Evolutionary conservation across 768 basidiomycete species (phyloP).

Genomic region (Amanita brunnescens): DNA sequence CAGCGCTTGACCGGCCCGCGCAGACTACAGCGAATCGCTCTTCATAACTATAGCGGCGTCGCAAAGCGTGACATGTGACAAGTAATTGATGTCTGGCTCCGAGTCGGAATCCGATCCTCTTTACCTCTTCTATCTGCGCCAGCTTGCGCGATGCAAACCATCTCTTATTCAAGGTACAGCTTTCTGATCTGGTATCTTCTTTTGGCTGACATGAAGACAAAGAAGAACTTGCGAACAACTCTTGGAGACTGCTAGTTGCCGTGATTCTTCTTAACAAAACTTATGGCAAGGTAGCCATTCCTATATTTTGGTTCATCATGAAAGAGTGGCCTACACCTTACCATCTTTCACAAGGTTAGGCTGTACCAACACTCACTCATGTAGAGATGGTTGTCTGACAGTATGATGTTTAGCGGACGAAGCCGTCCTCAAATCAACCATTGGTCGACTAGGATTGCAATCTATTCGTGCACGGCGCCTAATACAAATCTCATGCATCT

Average conservation of each 20-base stretch:
- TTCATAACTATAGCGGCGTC: too few species aligned
- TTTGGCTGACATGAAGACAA: constrained; percentile 16
- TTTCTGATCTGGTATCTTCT: too few species aligned
- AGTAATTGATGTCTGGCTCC: too few species aligned
- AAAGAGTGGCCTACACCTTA: constrained; percentile 49
- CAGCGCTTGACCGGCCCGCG: too few species aligned
- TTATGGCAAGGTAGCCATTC: constrained; percentile 51
- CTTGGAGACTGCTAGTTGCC: constrained; percentile 65
- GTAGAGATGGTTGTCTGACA: not conserved
- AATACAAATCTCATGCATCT: not conserved
- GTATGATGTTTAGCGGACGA: not conserved
- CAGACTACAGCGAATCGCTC: too few species aligned
- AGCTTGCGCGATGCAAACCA: not conserved
- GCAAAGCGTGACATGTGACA: too few species aligned
- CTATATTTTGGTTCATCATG: constrained; percentile 53
- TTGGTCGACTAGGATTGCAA: not conserved
- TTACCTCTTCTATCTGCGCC: constrained; percentile 19
- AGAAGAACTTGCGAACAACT: constrained; percentile 47
- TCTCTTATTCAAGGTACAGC: not conserved
- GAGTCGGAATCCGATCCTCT: constrained; percentile 20
- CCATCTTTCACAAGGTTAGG: constrained; percentile 44
- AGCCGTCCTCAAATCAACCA: not conserved
- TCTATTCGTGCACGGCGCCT: not conserved
- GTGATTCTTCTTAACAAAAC: constrained; percentile 68
- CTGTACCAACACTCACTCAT: constrained; percentile 16